Conservation (phyloP, 2,329 filamentous ascomycete genomes). For the Lachnellula occidentalis region DNA sequence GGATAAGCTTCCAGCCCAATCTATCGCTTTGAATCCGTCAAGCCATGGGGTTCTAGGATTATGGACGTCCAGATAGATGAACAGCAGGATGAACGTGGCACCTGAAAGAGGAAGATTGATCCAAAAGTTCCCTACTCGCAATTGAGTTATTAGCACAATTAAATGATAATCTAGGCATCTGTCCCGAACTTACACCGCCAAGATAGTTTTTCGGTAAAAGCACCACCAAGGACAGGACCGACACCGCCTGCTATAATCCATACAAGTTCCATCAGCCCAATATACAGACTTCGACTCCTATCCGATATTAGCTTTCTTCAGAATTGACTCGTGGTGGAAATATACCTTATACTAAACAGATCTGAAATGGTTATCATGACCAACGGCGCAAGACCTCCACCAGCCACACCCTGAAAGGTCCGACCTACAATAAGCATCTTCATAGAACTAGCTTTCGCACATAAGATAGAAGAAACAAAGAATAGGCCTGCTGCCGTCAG, state of each 20-base stretch:
- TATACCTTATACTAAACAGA: conserved; percentile 48
- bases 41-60: conserved; percentile 52
- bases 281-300: not conserved
- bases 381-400: conserved; percentile 57
- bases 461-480: conserved; percentile 55
- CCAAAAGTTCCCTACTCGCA: conserved; percentile 45
- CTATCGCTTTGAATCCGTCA: conserved; percentile 53
- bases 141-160: not conserved
- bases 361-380: conserved; percentile 60
- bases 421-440: conserved; percentile 57
- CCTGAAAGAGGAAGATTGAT: conserved; percentile 43
- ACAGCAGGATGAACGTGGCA: conserved; percentile 45
- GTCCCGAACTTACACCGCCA: conserved; percentile 43
- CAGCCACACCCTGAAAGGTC: conserved; percentile 58
- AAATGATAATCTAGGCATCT: not conserved
- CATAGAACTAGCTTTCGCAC: conserved; percentile 51
- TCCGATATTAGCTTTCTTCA: not conserved
- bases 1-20: conserved; percentile 52
- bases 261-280: conserved; percentile 51
- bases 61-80: conserved; percentile 58
- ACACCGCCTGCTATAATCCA: conserved; percentile 57
- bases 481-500: conserved; percentile 58
- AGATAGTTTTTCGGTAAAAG: conserved; percentile 51
- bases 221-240: conserved; percentile 57
- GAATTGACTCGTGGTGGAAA: not conserved